phyloP scores from a whole-genome alignment of 2,329 filamentous ascomycete genomes.

The Colletotrichum siamense region DNA sequence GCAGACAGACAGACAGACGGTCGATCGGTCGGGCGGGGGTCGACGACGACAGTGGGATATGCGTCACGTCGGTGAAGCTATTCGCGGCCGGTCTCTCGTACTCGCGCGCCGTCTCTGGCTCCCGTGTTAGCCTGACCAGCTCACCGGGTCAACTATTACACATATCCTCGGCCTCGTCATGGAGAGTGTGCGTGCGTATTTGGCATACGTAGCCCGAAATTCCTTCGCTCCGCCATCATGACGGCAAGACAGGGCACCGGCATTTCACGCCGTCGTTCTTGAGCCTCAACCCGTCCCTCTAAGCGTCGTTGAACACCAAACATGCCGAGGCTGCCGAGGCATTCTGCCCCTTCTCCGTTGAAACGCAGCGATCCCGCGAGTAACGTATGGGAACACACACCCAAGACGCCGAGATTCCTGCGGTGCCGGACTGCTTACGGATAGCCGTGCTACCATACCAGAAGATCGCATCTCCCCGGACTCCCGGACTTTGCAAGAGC shows the following conservation, averaged over 20 bases:
- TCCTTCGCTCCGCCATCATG: not conserved
- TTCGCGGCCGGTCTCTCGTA: not conserved
- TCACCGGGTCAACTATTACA: not conserved
- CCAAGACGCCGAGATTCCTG: slow-evolving; percentile 3
- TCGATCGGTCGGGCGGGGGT: not conserved
- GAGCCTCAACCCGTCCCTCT: not conserved
- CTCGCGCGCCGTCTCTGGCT: not conserved
- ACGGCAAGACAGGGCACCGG: not conserved
- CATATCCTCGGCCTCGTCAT: not conserved
- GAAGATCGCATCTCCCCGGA: not conserved
- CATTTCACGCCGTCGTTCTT: not conserved
- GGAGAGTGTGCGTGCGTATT: not conserved
- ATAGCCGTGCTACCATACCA: not conserved
- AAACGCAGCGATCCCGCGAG: not conserved
- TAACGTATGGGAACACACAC: not conserved
- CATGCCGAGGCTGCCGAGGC: not conserved
- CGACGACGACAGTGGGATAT: not conserved
- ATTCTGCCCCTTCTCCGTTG: not conserved
- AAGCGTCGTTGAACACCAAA: not conserved
- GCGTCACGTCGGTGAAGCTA: not conserved
- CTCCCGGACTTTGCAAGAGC: not conserved
- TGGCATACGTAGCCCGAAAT: not conserved
- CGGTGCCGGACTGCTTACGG: not conserved
- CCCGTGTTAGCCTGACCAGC: not conserved
- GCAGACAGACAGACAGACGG: not conserved